Evolutionary conservation across 805 yeast species (phyloP).

Genomic region (Starmerella powellii): DNA sequence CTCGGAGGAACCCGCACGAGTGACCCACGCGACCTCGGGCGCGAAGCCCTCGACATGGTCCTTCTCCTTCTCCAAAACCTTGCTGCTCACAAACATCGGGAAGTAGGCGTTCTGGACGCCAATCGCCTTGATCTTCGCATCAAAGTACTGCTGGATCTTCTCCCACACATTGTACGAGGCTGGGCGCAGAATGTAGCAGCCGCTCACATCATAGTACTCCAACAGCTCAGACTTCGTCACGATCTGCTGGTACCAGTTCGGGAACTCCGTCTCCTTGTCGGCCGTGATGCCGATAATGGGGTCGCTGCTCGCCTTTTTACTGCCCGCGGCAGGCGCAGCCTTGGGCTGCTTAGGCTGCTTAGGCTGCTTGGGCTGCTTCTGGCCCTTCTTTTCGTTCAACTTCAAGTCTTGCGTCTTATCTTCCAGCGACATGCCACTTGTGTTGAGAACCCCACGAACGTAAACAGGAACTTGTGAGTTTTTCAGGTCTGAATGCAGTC

Average conservation of each 20-base stretch:
- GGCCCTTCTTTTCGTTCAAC: constrained; percentile 5
- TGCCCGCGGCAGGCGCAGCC: constrained; percentile 5
- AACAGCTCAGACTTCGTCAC: constrained; percentile 95
- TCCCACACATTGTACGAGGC: constrained; percentile 94
- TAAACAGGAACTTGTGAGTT: too few relatives aligned
- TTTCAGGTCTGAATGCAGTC: too few relatives aligned
- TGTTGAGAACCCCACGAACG: not conserved
- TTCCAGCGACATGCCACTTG: constrained; percentile 14
- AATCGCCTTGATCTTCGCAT: constrained; percentile 62
- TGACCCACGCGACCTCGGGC: constrained; percentile 99
- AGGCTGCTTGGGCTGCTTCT: constrained; percentile 60
- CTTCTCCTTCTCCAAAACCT: constrained; percentile 91
- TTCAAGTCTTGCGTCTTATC: constrained; percentile 13
- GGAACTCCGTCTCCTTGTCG: constrained; percentile 81
- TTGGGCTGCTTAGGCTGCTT: constrained; percentile 47
- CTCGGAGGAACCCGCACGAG: constrained; percentile 86
- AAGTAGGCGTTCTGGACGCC: constrained; percentile 94
- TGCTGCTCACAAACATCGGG: constrained; percentile 95
- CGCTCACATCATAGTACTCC: constrained; percentile 96
- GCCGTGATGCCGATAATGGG: constrained; percentile 73
- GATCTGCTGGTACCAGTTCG: constrained; percentile 96
- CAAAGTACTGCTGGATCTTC: constrained; percentile 77
- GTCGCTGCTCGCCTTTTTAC: constrained; percentile 22
- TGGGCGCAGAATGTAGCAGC: constrained; percentile 96
- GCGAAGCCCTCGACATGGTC: constrained; percentile 99